These are phyloP conservation scores for Chromosphaera perkinsii DNA, from an alignment of 208 protist species.

Conservation along the genomic window DNA sequence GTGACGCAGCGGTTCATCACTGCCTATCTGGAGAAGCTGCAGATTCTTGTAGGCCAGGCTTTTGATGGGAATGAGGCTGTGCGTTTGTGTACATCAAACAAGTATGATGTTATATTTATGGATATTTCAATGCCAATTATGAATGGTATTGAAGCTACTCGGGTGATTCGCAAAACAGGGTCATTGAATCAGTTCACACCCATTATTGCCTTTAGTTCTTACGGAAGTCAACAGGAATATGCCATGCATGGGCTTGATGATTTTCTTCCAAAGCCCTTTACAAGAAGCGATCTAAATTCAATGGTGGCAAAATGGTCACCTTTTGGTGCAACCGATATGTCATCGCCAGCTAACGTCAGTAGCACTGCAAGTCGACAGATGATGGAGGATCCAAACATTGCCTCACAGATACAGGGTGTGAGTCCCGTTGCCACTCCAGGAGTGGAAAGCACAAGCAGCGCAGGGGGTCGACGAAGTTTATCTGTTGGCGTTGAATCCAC, in stretches of 20 bases:
- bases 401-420: no score
- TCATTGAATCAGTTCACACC: constrained; percentile 12
- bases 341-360: no score
- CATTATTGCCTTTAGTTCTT: constrained; percentile 14
- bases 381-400: no score
- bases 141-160: constrained; percentile 24
- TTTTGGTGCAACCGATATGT: no score
- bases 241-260: constrained; percentile 9
- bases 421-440: no score
- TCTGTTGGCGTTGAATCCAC: no score
- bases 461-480: no score
- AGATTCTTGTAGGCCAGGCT: background rate
- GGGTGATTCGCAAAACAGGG: constrained; percentile 8
- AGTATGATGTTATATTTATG: constrained; percentile 36
- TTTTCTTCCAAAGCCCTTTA: constrained; percentile 23
- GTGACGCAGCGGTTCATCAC: constrained; percentile 28
- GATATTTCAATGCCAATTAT: constrained; percentile 35
- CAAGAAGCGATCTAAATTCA: background rate
- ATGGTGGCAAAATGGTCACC: constrained; percentile 20
- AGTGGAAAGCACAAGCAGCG: no score
- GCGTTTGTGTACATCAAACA: background rate
- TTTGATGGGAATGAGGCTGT: constrained; percentile 26
- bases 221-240: constrained; percentile 6
- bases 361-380: no score
- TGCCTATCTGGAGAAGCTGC: constrained; percentile 19